Evolutionary conservation across 129 eudicot genomes (phyloP).

Genomic region (Saussurea involucrata): DNA sequence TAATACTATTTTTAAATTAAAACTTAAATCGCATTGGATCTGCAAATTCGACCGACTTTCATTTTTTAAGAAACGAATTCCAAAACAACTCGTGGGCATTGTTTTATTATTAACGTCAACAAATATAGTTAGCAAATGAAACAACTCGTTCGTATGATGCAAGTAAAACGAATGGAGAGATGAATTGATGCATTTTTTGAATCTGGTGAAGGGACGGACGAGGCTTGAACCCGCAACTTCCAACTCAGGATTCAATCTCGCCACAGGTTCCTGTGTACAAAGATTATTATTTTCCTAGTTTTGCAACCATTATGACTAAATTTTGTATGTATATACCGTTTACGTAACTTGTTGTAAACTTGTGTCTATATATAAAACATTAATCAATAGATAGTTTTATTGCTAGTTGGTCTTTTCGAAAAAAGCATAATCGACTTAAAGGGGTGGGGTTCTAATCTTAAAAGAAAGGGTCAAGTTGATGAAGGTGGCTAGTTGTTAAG

Average conservation of each 20-base stretch:
- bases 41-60: neutral
- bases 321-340: neutral
- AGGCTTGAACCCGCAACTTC: too few relatives aligned
- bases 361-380: neutral
- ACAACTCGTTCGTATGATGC: neutral
- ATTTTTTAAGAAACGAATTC: neutral
- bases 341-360: too few relatives aligned
- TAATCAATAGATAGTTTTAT: neutral
- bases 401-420: conserved; percentile 12
- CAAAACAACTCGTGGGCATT: neutral
- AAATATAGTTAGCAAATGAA: neutral
- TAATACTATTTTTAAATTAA: neutral
- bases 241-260: too few relatives aligned
- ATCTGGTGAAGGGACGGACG: too few relatives aligned
- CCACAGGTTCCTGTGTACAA: too few relatives aligned
- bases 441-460: conserved; percentile 15
- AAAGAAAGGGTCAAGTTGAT: conserved; percentile 29
- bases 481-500: conserved; percentile 10
- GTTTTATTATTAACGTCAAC: neutral
- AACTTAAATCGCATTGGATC: conserved; percentile 10
- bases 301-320: neutral
- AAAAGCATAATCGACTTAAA: conserved; percentile 4
- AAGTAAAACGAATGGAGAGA: neutral
- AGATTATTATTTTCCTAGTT: too few relatives aligned
- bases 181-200: neutral